Conservation (phyloP, 495 filamentous ascomycete species). For the Penicillium egyptiacum region DNA sequence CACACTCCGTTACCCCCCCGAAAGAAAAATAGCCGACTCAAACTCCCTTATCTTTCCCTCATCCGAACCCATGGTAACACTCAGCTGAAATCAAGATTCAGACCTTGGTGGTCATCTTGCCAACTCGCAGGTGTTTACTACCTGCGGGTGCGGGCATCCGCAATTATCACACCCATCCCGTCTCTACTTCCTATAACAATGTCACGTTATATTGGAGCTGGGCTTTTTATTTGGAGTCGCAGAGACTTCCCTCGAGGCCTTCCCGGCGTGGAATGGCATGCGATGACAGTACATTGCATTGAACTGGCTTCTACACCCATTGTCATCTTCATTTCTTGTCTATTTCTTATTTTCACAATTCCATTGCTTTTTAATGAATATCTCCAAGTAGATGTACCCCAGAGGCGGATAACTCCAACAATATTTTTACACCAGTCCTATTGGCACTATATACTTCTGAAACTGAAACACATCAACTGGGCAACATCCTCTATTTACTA, state of each 20-base stretch:
- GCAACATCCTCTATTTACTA: too few species aligned
- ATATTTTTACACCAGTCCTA: too few species aligned
- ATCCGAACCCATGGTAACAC: slow-evolving; percentile 7
- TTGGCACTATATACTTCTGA: neutral
- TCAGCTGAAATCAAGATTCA: slow-evolving; percentile 15
- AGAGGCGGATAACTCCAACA: too few species aligned
- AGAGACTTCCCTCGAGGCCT: slow-evolving; percentile 14
- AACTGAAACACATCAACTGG: neutral
- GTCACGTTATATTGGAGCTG: slow-evolving; percentile 19
- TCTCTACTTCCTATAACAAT: slow-evolving; percentile 10
- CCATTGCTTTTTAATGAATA: neutral
- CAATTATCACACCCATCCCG: slow-evolving; percentile 4
- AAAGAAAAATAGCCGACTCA: neutral
- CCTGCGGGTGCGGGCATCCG: slow-evolving; percentile 1
- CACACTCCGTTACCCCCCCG: neutral
- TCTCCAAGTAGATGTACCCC: neutral
- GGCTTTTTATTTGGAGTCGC: slow-evolving; percentile 20
- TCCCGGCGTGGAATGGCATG: slow-evolving; percentile 22
- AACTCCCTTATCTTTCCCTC: slow-evolving; percentile 1
- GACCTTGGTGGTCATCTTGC: slow-evolving; percentile 2
- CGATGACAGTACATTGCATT: slow-evolving; percentile 22
- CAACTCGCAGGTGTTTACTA: slow-evolving; percentile 4
- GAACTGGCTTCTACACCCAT: slow-evolving; percentile 11
- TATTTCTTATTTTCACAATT: neutral
- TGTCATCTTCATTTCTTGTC: slow-evolving; percentile 7